phyloP scores from a whole-genome alignment of 169 alveolate species.

The Pseudocohnilembus persalinus region DNA sequence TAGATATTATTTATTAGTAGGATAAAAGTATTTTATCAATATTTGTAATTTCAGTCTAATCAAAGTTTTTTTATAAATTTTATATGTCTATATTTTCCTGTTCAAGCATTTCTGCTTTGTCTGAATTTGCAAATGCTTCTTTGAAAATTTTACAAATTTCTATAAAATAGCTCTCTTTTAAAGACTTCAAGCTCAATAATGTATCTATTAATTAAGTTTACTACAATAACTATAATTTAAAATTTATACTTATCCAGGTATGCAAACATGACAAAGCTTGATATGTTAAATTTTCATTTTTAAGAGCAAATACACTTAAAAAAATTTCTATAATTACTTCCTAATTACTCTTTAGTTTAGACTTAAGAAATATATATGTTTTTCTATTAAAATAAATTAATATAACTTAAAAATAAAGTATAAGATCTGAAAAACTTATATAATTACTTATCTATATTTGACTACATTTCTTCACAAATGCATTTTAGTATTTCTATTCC shows the following conservation, averaged over 20 bases:
- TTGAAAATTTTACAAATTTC: not conserved
- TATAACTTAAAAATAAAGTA: not conserved
- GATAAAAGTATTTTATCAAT: not conserved
- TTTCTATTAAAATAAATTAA: not conserved
- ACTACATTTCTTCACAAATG: not conserved
- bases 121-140: not conserved
- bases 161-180: not conserved
- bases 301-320: not conserved
- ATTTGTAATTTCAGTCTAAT: not conserved
- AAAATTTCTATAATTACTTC: not conserved
- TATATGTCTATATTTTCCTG: too few relatives aligned
- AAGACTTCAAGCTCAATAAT: not conserved
- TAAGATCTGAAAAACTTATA: too few relatives aligned
- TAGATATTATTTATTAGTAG: too few relatives aligned
- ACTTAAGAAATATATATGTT: too few relatives aligned
- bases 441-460: not conserved
- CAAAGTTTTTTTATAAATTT: too few relatives aligned
- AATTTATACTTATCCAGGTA: not conserved
- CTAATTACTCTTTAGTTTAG: not conserved
- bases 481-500: not conserved
- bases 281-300: too few relatives aligned
- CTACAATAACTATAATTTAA: not conserved
- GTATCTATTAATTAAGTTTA: not conserved
- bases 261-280: not conserved
- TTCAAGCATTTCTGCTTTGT: not conserved